Percentiles rank a stretch among this genome's conserved stretches.
These are phyloP conservation scores for Ustilago tritici DNA, from an alignment of 1,284 basidiomycete species.

Conservation along the genomic window DNA sequence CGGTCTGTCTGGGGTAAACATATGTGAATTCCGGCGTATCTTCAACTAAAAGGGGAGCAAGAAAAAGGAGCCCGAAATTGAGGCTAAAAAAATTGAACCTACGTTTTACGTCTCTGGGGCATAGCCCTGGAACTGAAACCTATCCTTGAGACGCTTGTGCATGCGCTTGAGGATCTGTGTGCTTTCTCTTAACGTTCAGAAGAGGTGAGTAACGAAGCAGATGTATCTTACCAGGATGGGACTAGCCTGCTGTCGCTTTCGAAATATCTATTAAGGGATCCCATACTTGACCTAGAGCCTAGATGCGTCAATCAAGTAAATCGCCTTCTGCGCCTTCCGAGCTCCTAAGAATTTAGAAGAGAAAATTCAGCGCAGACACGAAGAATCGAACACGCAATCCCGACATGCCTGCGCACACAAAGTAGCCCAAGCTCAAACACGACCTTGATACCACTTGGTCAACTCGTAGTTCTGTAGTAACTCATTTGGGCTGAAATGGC, in stretches of 20 bases:
- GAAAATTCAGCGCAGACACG: not conserved
- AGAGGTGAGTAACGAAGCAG: not conserved
- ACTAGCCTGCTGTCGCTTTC: slow-evolving; percentile 7
- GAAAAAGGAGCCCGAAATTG: not conserved
- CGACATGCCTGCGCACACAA: not conserved
- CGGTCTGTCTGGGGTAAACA: too few relatives aligned
- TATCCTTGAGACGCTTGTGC: slow-evolving; percentile 4
- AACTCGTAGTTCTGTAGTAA: not conserved
- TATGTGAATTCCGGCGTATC: too few relatives aligned
- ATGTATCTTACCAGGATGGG: slow-evolving; percentile 22
- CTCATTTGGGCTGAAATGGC: not conserved
- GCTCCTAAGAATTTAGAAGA: not conserved
- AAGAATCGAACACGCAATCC: not conserved
- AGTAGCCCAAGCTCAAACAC: not conserved
- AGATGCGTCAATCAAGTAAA: slow-evolving; percentile 34
- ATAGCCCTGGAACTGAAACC: slow-evolving; percentile 6
- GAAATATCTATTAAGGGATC: slow-evolving; percentile 4
- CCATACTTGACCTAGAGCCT: slow-evolving; percentile 39
- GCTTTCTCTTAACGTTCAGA: not conserved
- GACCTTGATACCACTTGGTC: not conserved
- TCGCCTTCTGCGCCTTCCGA: not conserved
- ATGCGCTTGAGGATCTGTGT: not conserved
- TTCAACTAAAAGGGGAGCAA: not conserved
- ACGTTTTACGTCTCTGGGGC: slow-evolving; percentile 8
- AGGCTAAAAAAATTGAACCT: slow-evolving; percentile 13